Evolutionary conservation across 75 land plant genomes (phyloP), one percentile per base, ranked within the genome.

Genomic region (Pinus tabuliformis): DNA sequence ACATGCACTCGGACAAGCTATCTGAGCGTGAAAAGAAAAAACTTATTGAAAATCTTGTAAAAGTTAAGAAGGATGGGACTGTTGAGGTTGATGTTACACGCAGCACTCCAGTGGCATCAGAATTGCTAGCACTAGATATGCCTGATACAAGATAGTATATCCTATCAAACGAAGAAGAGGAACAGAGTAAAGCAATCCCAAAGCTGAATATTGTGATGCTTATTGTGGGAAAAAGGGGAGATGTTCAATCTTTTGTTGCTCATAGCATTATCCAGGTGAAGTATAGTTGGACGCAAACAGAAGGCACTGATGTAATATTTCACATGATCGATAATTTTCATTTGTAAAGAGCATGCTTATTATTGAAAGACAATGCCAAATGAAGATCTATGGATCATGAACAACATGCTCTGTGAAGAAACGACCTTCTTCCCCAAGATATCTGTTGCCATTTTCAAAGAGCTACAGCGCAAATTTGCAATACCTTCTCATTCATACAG

Each of bases 161-260:
- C 74, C 26, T 74, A 75, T 83, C 78, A 57, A 63, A 82, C 2
- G 57, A 62, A 30, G 61, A 26, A 58, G 57, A 56, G 57, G 84
- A 82, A 39, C 49, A 79, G 14, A 74, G 70, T 9, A 86, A 86
- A 74, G 65, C 81, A 26, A 74, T 95, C 57, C 95, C 98, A 33
- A 83, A 76, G 73, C 68, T 96, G 78, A 87, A 85, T 59, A 92
- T 96, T 81, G 98, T 87, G 17, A 89, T 96, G 76, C 98, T 96
- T 76, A 96, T 94, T 59, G 98, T 96, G 65, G 99, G 99, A 49
- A 96, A 97, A 49, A 85, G 99, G 79, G 99, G 99, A 77, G 99
- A 96, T 85, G 97, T 96, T 28, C 99, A 96, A 73, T 93, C 98
- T 57, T 96, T 96, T 83, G 73, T 96, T 17, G 99, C 99, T 26